Evolutionary conservation across 2,329 filamentous ascomycete species (phyloP).

Genomic region (Trichophyton mentagrophytes): DNA sequence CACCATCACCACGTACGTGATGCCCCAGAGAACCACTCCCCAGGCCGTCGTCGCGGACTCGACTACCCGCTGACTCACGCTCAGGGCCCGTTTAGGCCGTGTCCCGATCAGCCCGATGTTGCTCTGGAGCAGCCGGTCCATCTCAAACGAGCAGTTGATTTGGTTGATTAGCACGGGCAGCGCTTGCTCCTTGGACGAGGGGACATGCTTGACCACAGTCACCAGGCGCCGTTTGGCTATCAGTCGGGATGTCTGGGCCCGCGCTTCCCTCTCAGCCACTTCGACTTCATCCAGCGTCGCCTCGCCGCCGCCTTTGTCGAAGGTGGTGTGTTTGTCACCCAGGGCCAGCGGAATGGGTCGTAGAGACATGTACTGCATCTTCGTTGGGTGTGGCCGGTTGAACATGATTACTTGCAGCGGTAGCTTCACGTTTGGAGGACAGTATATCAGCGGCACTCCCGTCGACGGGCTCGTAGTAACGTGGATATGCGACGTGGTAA

Average conservation of each 20-base stretch:
- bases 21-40: conserved; percentile 55
- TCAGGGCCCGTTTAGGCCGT: conserved; percentile 69
- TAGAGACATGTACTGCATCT: conserved; percentile 94
- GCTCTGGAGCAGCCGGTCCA: conserved; percentile 72
- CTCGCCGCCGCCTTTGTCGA: conserved; percentile 18
- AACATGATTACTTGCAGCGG: conserved; percentile 83
- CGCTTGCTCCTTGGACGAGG: conserved; percentile 70
- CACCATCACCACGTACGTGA: conserved; percentile 58
- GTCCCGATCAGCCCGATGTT: conserved; percentile 78
- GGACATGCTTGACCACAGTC: conserved; percentile 62
- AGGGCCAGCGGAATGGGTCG: conserved; percentile 78
- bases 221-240: conserved; percentile 82
- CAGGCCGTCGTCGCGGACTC: conserved; percentile 81
- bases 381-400: conserved; percentile 66
- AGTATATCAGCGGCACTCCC: conserved; percentile 59
- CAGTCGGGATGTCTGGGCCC: conserved; percentile 51
- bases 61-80: conserved; percentile 86
- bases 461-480: conserved; percentile 41
- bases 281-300: conserved; percentile 46
- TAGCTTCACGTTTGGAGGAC: conserved; percentile 48
- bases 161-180: conserved; percentile 76
- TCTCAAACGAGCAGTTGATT: conserved; percentile 89
- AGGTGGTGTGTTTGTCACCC: conserved; percentile 50
- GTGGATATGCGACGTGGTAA: conserved; percentile 59
- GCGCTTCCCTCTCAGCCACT: conserved; percentile 57